These are phyloP conservation scores for Alternaria arborescens DNA, from an alignment of 2,329 filamentous ascomycete species.

Conservation along the genomic window DNA sequence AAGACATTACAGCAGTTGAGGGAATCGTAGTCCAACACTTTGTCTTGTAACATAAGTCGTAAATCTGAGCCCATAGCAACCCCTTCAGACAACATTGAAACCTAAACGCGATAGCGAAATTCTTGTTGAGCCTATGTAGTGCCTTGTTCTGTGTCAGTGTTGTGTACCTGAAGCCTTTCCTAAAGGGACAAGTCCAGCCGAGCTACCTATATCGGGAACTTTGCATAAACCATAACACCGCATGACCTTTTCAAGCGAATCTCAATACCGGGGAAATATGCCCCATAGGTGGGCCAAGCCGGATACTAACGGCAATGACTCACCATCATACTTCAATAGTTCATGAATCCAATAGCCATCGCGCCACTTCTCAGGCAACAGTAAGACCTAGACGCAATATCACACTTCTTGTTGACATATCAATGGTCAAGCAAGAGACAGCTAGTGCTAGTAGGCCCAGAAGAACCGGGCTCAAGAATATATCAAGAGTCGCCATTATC, in stretches of 20 bases:
- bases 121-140: background rate
- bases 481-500: background rate
- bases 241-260: background rate
- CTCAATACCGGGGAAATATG: background rate
- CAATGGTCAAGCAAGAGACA: background rate
- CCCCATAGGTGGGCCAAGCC: background rate
- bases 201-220: background rate
- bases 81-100: too few relatives aligned
- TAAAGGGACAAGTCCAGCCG: background rate
- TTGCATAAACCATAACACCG: background rate
- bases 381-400: background rate
- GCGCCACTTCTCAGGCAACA: background rate
- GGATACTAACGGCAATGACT: background rate
- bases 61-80: background rate
- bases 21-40: background rate
- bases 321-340: background rate
- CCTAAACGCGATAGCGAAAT: too few relatives aligned
- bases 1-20: conserved; percentile 54
- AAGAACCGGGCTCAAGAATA: background rate
- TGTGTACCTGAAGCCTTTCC: background rate
- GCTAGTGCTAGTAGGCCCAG: too few relatives aligned
- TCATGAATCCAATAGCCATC: background rate
- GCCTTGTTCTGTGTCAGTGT: background rate
- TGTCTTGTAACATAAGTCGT: background rate
- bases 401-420: background rate